Base-by-base conservation (phyloP, 805 yeast species). In the Suhomyces sp. region DNA sequence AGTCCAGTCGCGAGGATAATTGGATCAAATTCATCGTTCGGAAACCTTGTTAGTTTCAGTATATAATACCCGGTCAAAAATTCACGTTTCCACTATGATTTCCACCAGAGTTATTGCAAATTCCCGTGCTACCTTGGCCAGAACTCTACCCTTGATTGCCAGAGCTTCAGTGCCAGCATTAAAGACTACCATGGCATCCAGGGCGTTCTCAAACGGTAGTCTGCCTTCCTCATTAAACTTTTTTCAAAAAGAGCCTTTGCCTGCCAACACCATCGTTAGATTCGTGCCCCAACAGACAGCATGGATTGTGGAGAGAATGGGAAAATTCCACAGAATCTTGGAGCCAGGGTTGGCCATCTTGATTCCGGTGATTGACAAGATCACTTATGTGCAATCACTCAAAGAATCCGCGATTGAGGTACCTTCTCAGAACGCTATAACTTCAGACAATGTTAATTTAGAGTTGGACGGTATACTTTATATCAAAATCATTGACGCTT, bases 201-300 rank as follows among this genome's bases (percentile, higher is more conserved):
- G 36, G n/a, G 16, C 21, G 6, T 26, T 33, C 18, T 5, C 25
- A 25, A 33, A 25, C 31, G 7, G 12, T 19, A 12, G 24, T 7
- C 20, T 17, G 24, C 37, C 40, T 7, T 15, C 37, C 5, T 19
- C 40, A 19, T 46, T 78, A 50, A 77, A 70, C 27, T 81, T 70
- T 53, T 81, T 81, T 58, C 86, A 80, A 54, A 71, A 69, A 33
- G 77, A 75, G 31, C 65, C 73, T 37, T 60, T 83, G 35, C 95
- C 95, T n/a, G 65, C 87, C 12, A 84, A 84, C 58, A 84, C 93
- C 2, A 58, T 83, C 4, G 59, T 84, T 25, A 68, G 85, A 48
- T 86, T 86, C 56, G 95, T 86, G 11, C 95, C 95, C 2, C 95
- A 87, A 56, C 95, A 86, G 59, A 81, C 86, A 14, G 95, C 95